These are phyloP conservation scores for Epichloe festucae DNA, from an alignment of 2,329 filamentous ascomycete species.

Conservation along the genomic window DNA sequence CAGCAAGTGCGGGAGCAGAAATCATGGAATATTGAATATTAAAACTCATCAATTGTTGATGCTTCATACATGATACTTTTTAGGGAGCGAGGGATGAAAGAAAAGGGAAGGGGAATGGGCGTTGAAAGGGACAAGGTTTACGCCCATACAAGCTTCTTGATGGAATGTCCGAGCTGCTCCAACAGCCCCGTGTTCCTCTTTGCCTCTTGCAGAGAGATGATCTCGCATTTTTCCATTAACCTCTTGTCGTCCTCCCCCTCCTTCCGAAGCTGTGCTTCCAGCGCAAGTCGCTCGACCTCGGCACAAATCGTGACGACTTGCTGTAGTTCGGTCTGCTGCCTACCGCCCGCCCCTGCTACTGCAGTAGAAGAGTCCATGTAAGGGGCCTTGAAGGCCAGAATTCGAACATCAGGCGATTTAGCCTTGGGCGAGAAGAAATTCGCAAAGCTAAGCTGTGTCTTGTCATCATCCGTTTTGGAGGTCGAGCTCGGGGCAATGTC, in stretches of 20 bases:
- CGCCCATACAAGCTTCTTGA: conserved; percentile 91
- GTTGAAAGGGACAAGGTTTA: conserved; percentile 11
- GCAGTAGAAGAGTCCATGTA: conserved; percentile 40
- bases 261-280: conserved; percentile 30
- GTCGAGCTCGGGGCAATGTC: conserved; percentile 16
- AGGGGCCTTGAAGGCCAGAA: conserved; percentile 42
- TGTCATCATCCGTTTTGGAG: conserved; percentile 10
- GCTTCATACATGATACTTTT: not conserved
- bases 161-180: conserved; percentile 74
- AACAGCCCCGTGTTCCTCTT: conserved; percentile 75
- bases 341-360: conserved; percentile 34
- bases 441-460: conserved; percentile 23
- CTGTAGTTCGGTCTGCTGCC: conserved; percentile 39
- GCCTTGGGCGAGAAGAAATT: conserved; percentile 29
- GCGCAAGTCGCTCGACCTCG: conserved; percentile 60
- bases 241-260: conserved; percentile 29
- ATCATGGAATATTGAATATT: not conserved
- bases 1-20: not conserved
- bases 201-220: conserved; percentile 75
- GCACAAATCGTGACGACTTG: conserved; percentile 53
- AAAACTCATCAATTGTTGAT: not conserved
- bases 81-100: not conserved
- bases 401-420: conserved; percentile 22
- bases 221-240: conserved; percentile 48
- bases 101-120: not conserved